Evolutionary conservation across 352 stramenopile species (phyloP), one percentile per base, ranked within the genome.

Genomic region (Pythium dissimile): DNA sequence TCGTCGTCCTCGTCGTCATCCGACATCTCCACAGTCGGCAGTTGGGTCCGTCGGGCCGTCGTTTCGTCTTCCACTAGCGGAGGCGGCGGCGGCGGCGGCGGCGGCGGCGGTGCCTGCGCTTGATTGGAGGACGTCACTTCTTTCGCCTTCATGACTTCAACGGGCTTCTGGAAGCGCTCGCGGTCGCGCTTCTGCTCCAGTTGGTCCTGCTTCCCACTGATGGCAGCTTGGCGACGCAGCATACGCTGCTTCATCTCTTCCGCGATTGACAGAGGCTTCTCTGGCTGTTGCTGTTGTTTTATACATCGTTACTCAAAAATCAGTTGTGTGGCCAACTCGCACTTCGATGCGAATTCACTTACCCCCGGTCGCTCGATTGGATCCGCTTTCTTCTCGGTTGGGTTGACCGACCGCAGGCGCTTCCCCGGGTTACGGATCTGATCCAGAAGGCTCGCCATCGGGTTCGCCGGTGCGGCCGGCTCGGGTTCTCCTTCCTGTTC

Each of bases 191-290:
- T 72, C 37, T 93, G 83, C 54, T 95, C 83, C 55, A 92, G 78
- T 43, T 86, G 67, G 38, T 95, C 85, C 38, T 90, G 80, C 48
- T 92, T 93, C 43, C 85, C 85, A 61, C 85, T 93, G 63, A 92
- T 85, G 32, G 80, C 81, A 27, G 77, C 81, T 54, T 91, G 73
- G 1, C 83, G 80, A 43, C 85, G 85, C 12, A 77, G 64, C 77
- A 95, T 87, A 35, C 84, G 73, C 61, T 90, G 66, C 48, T 89
- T 86, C 71, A 95, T 87, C 68, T 93, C 77, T 43, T 95, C 81
- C 28, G 80, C 76, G 30, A 92, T 89, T 4, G 84, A 86, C 30
- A 90, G 51, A 8, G 80, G 81, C 35, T 88, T 83, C 16, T 62
- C 72, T 9, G 73, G 35, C 15, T 37, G 30, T 44, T 46, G 58